Evolutionary conservation across 2,329 filamentous ascomycete species (phyloP), one percentile per base, ranked within the genome.

Genomic region (Alternaria arbusti): DNA sequence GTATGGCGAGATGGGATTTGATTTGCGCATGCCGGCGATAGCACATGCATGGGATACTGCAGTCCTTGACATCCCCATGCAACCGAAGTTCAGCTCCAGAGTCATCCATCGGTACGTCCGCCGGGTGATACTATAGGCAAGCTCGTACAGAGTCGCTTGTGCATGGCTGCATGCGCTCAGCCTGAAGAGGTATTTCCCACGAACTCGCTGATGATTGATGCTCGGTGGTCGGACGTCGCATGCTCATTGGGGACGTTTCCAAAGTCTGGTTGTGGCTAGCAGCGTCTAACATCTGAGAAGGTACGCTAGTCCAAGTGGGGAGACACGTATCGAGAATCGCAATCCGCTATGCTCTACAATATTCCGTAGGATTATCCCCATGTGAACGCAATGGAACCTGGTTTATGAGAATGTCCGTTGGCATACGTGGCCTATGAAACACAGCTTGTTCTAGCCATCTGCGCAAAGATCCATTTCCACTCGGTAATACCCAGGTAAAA

Each of bases 1-100:
- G 40, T 32, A 47, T 45, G 25, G 54, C 45, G 26, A 28, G 20
- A 44, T 57, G 32, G 32, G 45, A 51, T 50, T 51, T 57, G 52
- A 50, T 50, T 57, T 36, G 45, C 44, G 32, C 58, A 57, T 57
- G 26, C n/a, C 23, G 49, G 49, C 13, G 22, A 52, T 12, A 57
- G 52, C 58, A 61, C 43, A 28, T 23, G 40, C 43, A 47, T 47
- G 13, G 15, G 49, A 25, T 52, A 23, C 20, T 36, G 20, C 22
- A 25, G 10, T 52, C 30, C 23, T 40, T 36, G 13, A 40, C 28
- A 22, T 36, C 13, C 32, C 49, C 28, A 22, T 50, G 52, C 58
- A 61, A 43, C 57, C 28, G 58, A 45, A 30, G 52, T n/a, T 40
- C 8, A 17, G 36, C 36, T 50, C 23, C 26, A 40, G 44, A 50